Evolutionary conservation across 306 rosid genomes (phyloP).

Genomic region (Fagus crenata): DNA sequence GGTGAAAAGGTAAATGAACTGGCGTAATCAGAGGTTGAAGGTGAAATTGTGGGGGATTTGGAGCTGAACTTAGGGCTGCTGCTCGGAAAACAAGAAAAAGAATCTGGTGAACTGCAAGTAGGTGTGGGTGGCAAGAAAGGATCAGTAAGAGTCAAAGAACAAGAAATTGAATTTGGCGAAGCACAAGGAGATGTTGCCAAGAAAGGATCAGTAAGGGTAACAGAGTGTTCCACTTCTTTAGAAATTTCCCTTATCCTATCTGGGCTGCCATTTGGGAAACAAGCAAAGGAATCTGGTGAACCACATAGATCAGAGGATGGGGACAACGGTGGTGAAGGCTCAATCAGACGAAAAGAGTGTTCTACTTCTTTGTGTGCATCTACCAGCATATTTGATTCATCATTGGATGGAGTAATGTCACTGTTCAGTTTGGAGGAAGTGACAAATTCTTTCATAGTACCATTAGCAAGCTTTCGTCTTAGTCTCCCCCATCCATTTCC

Average conservation of each 20-base stretch:
- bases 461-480: constrained; percentile 53
- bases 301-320: constrained; percentile 50
- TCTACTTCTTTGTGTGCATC: constrained; percentile 37
- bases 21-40: constrained; percentile 74
- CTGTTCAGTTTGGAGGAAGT: constrained; percentile 48
- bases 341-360: constrained; percentile 30
- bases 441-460: constrained; percentile 58
- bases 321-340: constrained; percentile 47
- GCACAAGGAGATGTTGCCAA: constrained; percentile 39
- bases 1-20: constrained; percentile 84
- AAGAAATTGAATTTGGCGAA: constrained; percentile 56
- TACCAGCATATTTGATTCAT: constrained; percentile 30
- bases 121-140: constrained; percentile 45
- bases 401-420: constrained; percentile 33
- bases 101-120: constrained; percentile 50
- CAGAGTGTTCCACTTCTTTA: constrained; percentile 37
- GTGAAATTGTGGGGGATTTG: constrained; percentile 75
- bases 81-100: constrained; percentile 52
- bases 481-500: constrained; percentile 79
- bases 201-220: constrained; percentile 36
- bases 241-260: constrained; percentile 36
- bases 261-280: constrained; percentile 46
- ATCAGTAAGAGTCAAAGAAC: constrained; percentile 41
- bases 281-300: constrained; percentile 69
- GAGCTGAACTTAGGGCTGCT: constrained; percentile 50